Conservation (phyloP, 768 basidiomycete species). For the Obba rivulosa region DNA sequence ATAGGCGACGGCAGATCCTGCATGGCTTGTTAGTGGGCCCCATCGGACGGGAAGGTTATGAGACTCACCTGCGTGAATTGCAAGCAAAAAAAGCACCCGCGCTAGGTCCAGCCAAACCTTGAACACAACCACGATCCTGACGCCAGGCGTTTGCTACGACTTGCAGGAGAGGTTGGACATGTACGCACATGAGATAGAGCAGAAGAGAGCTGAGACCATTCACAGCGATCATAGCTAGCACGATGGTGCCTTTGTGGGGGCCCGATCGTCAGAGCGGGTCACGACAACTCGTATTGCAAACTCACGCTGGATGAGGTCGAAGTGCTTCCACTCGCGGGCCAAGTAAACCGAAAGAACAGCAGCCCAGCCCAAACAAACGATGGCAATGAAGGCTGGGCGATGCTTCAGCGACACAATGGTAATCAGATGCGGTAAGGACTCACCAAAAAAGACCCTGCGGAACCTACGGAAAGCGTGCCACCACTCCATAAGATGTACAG, state of each 20-base stretch:
- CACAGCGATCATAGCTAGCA: conserved; percentile 15
- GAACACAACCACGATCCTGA: conserved; percentile 22
- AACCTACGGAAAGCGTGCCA: conserved; percentile 19
- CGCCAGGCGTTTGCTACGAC: too few relatives aligned
- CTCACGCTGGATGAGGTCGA: conserved; percentile 17
- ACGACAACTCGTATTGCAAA: too few relatives aligned
- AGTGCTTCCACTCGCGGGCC: conserved; percentile 17
- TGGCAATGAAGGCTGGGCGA: conserved; percentile 14
- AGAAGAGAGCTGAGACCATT: conserved; percentile 17
- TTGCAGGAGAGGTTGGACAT: too few relatives aligned
- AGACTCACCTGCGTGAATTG: conserved; percentile 18
- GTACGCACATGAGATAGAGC: conserved; percentile 22
- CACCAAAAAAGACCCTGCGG: conserved; percentile 18
- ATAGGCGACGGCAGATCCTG: conserved; percentile 17
- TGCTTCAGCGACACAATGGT: neutral
- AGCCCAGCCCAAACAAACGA: conserved; percentile 18
- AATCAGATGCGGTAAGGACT: neutral
- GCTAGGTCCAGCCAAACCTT: conserved; percentile 18
- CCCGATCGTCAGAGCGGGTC: neutral
- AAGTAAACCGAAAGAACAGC: conserved; percentile 19
- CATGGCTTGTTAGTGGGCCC: too few relatives aligned
- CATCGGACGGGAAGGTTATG: neutral
- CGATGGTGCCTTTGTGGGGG: conserved; percentile 11
- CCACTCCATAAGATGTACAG: conserved; percentile 20
- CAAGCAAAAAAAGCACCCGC: conserved; percentile 17